Evolutionary conservation across 2,329 filamentous ascomycete species (phyloP).

Genomic region (Stagonosporopsis rhizophila): DNA sequence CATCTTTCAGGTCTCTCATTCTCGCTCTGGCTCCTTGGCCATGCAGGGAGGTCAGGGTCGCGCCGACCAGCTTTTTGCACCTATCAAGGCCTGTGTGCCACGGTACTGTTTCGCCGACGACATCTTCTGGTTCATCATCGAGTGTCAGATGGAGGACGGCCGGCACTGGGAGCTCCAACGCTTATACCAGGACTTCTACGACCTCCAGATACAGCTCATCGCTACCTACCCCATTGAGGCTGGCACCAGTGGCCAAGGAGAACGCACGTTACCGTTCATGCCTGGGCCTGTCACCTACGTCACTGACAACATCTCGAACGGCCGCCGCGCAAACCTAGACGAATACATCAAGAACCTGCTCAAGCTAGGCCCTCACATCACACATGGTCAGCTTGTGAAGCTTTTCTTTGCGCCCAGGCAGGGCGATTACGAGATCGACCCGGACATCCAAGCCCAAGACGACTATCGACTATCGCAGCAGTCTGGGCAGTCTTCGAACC

Average conservation of each 20-base stretch:
- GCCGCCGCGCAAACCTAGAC: conserved; percentile 88
- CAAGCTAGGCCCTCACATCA: conserved; percentile 82
- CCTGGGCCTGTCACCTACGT: conserved; percentile 97
- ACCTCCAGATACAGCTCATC: conserved; percentile 94
- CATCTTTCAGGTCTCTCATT: conserved; percentile 37
- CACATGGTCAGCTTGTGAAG: conserved; percentile 81
- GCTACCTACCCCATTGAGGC: conserved; percentile 92
- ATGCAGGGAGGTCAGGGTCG: conserved; percentile 50
- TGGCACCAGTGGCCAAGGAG: conserved; percentile 76
- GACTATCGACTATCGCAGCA: conserved; percentile 76
- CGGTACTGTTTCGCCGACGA: conserved; percentile 96
- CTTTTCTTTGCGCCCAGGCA: conserved; percentile 90
- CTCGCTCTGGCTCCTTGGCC: conserved; percentile 45
- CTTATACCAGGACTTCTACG: conserved; percentile 98
- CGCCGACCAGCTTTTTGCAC: conserved; percentile 67
- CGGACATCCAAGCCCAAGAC: conserved; percentile 65
- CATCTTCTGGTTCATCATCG: conserved; percentile 98
- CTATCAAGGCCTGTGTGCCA: conserved; percentile 83
- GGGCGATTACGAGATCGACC: conserved; percentile 92
- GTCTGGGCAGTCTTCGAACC: conserved; percentile 50
- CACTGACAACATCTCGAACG: conserved; percentile 96
- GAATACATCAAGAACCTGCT: conserved; percentile 95
- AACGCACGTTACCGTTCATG: conserved; percentile 93
- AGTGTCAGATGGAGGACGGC: conserved; percentile 88
- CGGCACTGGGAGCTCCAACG: conserved; percentile 91